Conservation (phyloP, 768 basidiomycete species). For the Roridomyces roridus region DNA sequence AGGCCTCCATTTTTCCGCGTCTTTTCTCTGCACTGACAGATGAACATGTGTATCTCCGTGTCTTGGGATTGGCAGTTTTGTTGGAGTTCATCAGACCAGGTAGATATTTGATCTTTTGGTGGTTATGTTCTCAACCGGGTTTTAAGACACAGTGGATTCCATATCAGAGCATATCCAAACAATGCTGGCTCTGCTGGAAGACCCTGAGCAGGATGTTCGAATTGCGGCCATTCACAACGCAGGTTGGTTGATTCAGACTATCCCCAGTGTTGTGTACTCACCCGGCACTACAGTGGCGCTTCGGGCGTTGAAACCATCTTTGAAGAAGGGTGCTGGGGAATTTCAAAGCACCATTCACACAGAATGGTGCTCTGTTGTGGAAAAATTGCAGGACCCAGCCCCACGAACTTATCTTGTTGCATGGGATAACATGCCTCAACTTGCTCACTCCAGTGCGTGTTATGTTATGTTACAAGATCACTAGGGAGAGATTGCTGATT, state of each 20-base stretch:
- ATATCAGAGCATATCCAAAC: neutral
- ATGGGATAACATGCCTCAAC: too few relatives aligned
- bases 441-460: too few relatives aligned
- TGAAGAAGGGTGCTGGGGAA: too few relatives aligned
- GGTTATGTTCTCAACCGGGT: too few relatives aligned
- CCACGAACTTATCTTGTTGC: too few relatives aligned
- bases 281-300: neutral
- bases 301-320: too few relatives aligned
- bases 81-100: neutral
- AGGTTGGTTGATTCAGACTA: slow-evolving; percentile 2
- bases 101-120: neutral
- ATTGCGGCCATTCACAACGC: neutral
- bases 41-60: neutral
- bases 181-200: neutral
- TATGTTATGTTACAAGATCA: too few relatives aligned
- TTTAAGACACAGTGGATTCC: too few relatives aligned
- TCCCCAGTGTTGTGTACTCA: neutral
- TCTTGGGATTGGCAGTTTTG: neutral
- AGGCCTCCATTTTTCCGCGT: neutral
- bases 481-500: too few relatives aligned
- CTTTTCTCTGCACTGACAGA: neutral
- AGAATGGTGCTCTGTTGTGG: too few relatives aligned
- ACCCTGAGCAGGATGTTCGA: neutral
- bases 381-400: too few relatives aligned
- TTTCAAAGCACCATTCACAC: too few relatives aligned